These are phyloP conservation scores for Boeremia exigua DNA, from an alignment of 2,329 filamentous ascomycete genomes.

Conservation along the genomic window DNA sequence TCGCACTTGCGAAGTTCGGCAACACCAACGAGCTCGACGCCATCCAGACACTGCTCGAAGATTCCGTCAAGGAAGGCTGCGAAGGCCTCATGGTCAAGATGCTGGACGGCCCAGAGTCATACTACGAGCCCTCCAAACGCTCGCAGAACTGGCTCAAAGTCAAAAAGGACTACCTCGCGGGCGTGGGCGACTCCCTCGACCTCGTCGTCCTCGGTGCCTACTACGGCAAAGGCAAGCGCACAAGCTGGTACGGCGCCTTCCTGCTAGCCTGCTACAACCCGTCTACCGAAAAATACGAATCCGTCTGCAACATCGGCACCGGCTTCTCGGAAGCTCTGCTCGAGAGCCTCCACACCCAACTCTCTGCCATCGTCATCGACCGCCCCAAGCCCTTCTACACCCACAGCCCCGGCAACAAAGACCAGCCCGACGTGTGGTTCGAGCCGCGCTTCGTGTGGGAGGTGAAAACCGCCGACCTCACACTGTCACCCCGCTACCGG, in stretches of 20 bases:
- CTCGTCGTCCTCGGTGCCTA: conserved; percentile 96
- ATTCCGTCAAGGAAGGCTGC: conserved; percentile 93
- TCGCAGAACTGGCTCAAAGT: conserved; percentile 99
- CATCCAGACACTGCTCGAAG: conserved; percentile 90
- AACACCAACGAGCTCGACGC: conserved; percentile 89
- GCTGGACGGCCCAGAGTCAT: conserved; percentile 89
- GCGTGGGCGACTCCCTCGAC: conserved; percentile 93
- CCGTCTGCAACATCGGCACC: conserved; percentile 97
- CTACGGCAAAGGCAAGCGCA: conserved; percentile 92
- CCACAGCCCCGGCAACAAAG: conserved; percentile 81
- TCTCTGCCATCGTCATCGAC: conserved; percentile 82
- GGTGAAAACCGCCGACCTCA: conserved; percentile 94
- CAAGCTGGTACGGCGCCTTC: conserved; percentile 94
- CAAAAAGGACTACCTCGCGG: conserved; percentile 96
- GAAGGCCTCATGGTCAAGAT: conserved; percentile 99
- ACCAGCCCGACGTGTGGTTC: conserved; percentile 98
- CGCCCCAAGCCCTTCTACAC: conserved; percentile 92
- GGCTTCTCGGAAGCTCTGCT: conserved; percentile 95
- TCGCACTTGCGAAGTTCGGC: conserved; percentile 85
- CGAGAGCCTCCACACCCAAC: conserved; percentile 79
- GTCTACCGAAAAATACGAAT: conserved; percentile 82
- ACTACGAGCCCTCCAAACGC: conserved; percentile 94
- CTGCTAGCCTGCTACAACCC: conserved; percentile 92
- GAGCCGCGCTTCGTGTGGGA: conserved; percentile 96
- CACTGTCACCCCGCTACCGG: conserved; percentile 89